Base-by-base conservation (phyloP, 768 basidiomycete species). In the Leucocoprinus birnbaumii region DNA sequence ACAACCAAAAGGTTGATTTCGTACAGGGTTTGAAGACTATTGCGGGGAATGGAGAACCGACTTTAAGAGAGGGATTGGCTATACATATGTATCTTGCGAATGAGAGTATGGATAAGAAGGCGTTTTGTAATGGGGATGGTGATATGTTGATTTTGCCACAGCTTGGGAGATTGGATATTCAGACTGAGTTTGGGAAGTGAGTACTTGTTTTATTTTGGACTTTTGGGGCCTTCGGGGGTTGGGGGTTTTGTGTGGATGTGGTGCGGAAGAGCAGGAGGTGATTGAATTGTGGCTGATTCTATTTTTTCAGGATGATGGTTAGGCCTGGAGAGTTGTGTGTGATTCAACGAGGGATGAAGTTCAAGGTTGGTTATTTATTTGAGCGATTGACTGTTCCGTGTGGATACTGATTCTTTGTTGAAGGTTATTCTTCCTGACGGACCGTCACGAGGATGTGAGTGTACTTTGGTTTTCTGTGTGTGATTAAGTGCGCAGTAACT, bases 121-220 rank as follows among this genome's bases (percentile, higher is more conserved):
- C 84, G 2, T 85, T 84, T 65, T 77, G 76, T 58, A 82, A 84
- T 62, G 82, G 73, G 44, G 84, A 86, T 58, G 85, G 85, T 6
- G 84, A 87, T 65, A 79, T 86, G 73, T 67, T 86, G 63, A 82
- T 88, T 61, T 68, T 86, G 16, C 85, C 85, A 8, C 80, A 86
- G 63, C 75, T 80, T 62, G 85, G 86, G 4, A 73, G 84, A 11
- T 67, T 87, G 58, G 84, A 87, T 62, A 78, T 88, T 40, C 84
- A 85, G 66, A 86, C 85, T 2, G 85, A 88, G 65, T 79, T 83
- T 57, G 85, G 85, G 50, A 81, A 76, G 84, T 84, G 59, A 59
- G 80, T 71, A 16, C 3, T 27, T 2, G 42, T 21, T 21, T 25
- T 25, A 58, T 6, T 21, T 0, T 42, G 5, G 5, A 31, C 11